These are phyloP conservation scores for Euphorbia celastroides DNA, from an alignment of 441 rosid genomes.

Conservation along the genomic window DNA sequence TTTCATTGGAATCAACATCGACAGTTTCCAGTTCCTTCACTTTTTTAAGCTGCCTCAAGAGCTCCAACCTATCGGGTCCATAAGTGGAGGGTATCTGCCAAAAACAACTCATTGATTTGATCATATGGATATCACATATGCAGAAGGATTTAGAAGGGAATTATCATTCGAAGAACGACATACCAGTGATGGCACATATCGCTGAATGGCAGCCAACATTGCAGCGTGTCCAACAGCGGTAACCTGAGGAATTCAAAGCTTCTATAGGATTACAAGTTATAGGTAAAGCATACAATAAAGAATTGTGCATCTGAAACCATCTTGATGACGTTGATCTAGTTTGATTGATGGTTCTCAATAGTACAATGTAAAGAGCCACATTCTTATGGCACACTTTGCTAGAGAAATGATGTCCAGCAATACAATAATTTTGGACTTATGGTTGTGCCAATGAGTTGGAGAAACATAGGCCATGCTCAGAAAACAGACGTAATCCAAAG, in stretches of 20 bases:
- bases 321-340: not conserved
- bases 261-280: not conserved
- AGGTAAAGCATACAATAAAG: not conserved
- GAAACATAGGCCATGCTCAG: not conserved
- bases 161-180: constrained; percentile 17
- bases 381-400: not conserved
- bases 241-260: constrained; percentile 44
- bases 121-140: not conserved
- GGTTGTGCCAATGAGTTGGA: not conserved
- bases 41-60: constrained; percentile 87
- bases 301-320: not conserved
- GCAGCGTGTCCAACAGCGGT: constrained; percentile 99
- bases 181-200: constrained; percentile 90
- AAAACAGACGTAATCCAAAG: not conserved
- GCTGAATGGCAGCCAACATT: constrained; percentile 92
- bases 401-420: not conserved
- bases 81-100: constrained; percentile 92
- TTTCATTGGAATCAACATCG: constrained; percentile 54
- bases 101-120: constrained; percentile 14
- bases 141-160: constrained; percentile 5
- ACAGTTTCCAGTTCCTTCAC: constrained; percentile 63
- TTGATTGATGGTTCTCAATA: not conserved
- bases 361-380: not conserved
- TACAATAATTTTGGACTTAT: not conserved
- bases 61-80: constrained; percentile 90